Percentiles rank a stretch among this genome's conserved stretches.
Evolutionary conservation across 192 early-diverging fungal species (phyloP).

Genomic region (Coemansia furcata): DNA sequence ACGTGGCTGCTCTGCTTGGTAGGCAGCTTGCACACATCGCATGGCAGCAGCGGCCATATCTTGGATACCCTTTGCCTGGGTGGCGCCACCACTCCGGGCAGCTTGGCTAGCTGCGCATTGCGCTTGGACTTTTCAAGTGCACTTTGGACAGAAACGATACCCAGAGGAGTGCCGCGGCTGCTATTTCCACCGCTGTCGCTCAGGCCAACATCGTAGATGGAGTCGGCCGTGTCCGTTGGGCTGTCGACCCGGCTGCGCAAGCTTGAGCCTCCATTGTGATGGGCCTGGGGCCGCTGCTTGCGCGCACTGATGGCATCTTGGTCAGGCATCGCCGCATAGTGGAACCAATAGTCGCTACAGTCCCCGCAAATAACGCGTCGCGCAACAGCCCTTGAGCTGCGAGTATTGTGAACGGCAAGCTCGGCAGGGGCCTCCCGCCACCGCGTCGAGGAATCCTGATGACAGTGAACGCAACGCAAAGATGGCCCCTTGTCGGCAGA

Average conservation of each 20-base stretch:
- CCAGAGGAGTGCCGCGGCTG: neutral
- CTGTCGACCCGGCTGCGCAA: neutral
- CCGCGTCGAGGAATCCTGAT: slow-evolving; percentile 14
- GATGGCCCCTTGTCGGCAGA: neutral
- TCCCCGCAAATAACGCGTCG: slow-evolving; percentile 43
- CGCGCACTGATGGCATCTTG: slow-evolving; percentile 33
- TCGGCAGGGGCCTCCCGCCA: slow-evolving; percentile 42
- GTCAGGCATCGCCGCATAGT: slow-evolving; percentile 44
- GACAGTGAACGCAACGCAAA: slow-evolving; percentile 44
- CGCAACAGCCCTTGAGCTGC: slow-evolving; percentile 19
- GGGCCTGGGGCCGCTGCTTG: slow-evolving; percentile 4
- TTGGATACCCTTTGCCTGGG: slow-evolving; percentile 15
- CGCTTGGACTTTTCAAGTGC: neutral
- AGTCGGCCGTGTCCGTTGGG: neutral
- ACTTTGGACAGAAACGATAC: neutral
- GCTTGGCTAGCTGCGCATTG: slow-evolving; percentile 8
- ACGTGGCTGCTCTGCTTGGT: slow-evolving; percentile 12
- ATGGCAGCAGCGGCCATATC: slow-evolving; percentile 32
- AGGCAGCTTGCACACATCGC: slow-evolving; percentile 32
- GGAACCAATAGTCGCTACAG: slow-evolving; percentile 43
- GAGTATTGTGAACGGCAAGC: slow-evolving; percentile 27
- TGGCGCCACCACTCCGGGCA: neutral
- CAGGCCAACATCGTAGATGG: neutral
- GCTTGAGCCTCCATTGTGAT: neutral
- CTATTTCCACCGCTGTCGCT: neutral